Evolutionary conservation across 352 stramenopile species (phyloP).

Genomic region (Phytophthora kernoviae): DNA sequence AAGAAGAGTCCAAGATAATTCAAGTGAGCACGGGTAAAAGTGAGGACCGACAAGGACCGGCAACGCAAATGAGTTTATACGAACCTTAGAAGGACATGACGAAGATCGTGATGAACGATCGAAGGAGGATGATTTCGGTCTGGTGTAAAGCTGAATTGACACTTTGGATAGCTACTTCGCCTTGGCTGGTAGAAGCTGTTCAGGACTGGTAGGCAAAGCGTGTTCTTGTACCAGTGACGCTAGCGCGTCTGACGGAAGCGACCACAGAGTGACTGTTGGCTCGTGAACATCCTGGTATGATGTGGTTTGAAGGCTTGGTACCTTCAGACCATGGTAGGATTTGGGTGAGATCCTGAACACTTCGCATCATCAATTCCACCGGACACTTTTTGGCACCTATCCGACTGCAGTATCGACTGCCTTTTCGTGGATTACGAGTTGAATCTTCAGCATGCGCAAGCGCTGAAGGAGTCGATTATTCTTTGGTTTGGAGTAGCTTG

Average conservation of each 20-base stretch:
- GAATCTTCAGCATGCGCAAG: background rate
- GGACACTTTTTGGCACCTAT: too few species aligned
- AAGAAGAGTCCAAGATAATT: background rate
- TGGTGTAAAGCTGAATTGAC: slow-evolving; percentile 20
- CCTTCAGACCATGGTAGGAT: background rate
- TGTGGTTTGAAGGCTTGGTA: background rate
- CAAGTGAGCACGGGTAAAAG: too few species aligned
- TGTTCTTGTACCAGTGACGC: background rate
- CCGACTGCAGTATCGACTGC: background rate
- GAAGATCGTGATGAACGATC: slow-evolving; percentile 34
- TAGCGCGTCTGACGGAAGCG: background rate
- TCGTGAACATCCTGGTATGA: too few species aligned
- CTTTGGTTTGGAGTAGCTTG: background rate
- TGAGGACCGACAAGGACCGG: too few species aligned
- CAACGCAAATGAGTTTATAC: too few species aligned
- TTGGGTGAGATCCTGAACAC: background rate
- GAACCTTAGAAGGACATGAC: slow-evolving; percentile 30
- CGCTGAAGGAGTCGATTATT: background rate
- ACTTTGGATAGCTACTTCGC: slow-evolving; percentile 18
- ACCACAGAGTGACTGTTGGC: background rate
- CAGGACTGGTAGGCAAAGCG: background rate
- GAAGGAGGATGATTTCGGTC: slow-evolving; percentile 33
- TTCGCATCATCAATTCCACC: background rate
- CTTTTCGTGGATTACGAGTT: background rate
- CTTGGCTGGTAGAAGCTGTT: background rate